phyloP scores from a whole-genome alignment of 257 asterid genomes.

The Capsicum chinense region DNA sequence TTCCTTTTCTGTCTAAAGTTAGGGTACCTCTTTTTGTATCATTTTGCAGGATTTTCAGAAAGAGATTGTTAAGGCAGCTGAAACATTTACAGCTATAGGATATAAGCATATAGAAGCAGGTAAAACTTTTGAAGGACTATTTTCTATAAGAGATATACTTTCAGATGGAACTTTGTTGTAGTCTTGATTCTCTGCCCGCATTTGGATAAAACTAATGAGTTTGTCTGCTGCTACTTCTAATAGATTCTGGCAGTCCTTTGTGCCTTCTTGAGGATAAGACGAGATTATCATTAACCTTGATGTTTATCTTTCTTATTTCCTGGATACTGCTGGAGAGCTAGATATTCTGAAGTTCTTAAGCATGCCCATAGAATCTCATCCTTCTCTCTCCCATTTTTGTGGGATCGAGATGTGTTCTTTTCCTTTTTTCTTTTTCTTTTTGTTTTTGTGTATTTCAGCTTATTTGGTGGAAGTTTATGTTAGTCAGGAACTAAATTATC shows the following conservation, averaged over 20 bases:
- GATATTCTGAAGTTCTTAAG: background rate
- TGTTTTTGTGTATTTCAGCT: background rate
- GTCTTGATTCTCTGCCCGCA: background rate
- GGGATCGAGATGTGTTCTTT: background rate
- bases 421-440: no score
- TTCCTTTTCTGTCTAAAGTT: conserved; percentile 14
- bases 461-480: conserved; percentile 31
- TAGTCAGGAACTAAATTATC: conserved; percentile 91
- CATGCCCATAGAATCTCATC: background rate
- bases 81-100: conserved; percentile 81
- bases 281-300: background rate
- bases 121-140: conserved; percentile 39
- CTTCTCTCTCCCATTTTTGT: background rate
- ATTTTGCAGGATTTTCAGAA: conserved; percentile 87
- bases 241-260: background rate
- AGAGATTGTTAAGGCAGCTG: conserved; percentile 93
- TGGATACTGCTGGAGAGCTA: background rate
- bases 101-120: conserved; percentile 98
- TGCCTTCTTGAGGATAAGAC: conserved; percentile 11
- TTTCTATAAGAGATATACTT: conserved; percentile 2
- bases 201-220: conserved; percentile 24
- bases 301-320: background rate
- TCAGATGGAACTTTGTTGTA: background rate
- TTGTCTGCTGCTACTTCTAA: conserved; percentile 11
- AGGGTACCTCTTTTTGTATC: conserved; percentile 5